phyloP scores from a whole-genome alignment of 345 rosid genomes.

The Lagerstroemia speciosa region DNA sequence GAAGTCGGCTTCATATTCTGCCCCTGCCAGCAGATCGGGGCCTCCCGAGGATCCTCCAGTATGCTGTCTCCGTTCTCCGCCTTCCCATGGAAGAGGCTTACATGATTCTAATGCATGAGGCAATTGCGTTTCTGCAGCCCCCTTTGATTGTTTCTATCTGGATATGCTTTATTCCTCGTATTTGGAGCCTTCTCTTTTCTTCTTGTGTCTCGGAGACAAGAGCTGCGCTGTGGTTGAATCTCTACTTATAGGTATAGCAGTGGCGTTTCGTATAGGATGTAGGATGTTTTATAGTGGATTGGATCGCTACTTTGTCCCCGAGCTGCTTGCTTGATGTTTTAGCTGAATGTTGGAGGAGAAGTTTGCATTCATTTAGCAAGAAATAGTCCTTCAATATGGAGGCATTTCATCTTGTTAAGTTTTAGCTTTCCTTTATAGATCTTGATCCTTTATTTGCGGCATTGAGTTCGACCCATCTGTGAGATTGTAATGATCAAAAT shows the following conservation, averaged over 20 bases:
- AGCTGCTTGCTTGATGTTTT: neutral
- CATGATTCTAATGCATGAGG: neutral
- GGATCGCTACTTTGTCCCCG: neutral
- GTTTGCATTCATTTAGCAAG: neutral
- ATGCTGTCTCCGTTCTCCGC: neutral
- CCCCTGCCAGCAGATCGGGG: slow-evolving; percentile 59
- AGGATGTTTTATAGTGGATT: neutral
- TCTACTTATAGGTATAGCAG: neutral
- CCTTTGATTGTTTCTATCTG: neutral
- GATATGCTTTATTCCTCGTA: neutral
- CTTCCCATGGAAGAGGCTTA: neutral
- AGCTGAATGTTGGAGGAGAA: neutral
- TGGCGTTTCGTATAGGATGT: neutral
- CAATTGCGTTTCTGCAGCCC: neutral
- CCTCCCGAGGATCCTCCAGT: slow-evolving; percentile 20
- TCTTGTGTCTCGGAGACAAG: neutral
- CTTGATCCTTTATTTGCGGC: too few species aligned
- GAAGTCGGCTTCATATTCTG: slow-evolving; percentile 36
- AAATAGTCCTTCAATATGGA: neutral
- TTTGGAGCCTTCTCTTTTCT: too few species aligned
- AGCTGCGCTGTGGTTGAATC: neutral
- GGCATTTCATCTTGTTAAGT: neutral
- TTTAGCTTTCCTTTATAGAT: neutral
- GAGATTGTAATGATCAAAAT: neutral
- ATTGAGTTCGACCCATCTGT: neutral